Percentiles rank a stretch among this genome's conserved stretches.
Conservation (phyloP, 2,329 filamentous ascomycete genomes). For the Sarocladium oryzae region DNA sequence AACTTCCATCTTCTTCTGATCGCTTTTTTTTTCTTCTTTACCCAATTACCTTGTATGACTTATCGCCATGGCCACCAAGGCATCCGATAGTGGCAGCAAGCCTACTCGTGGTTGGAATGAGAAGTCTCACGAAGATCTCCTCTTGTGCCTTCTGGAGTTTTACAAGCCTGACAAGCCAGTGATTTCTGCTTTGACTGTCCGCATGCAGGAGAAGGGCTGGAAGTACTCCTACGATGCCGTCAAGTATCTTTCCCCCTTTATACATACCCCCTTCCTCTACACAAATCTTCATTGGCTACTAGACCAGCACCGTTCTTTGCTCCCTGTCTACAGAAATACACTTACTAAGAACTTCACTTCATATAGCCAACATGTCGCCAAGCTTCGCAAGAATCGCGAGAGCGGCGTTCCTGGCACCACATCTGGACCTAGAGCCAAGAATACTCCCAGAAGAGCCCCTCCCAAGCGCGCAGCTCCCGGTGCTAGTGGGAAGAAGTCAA, state of each 20-base stretch:
- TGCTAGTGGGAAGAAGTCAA: slow-evolving; percentile 17
- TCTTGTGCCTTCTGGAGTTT: slow-evolving; percentile 29
- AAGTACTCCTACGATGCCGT: slow-evolving; percentile 32
- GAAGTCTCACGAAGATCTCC: slow-evolving; percentile 30
- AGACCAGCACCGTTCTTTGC: too few relatives aligned
- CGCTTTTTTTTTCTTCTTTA: not conserved
- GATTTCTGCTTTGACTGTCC: slow-evolving; percentile 24
- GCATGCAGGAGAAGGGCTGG: slow-evolving; percentile 29
- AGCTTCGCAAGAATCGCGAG: slow-evolving; percentile 33
- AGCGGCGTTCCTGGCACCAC: slow-evolving; percentile 15
- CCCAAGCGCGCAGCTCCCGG: slow-evolving; percentile 23
- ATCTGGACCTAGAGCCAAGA: slow-evolving; percentile 19
- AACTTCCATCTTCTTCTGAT: not conserved
- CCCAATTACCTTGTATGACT: not conserved
- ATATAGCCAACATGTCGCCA: slow-evolving; percentile 39
- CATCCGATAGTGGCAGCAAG: not conserved
- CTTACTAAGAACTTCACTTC: slow-evolving; percentile 14
- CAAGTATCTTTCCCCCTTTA: slow-evolving; percentile 31
- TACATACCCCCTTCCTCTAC: not conserved
- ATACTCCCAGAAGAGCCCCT: slow-evolving; percentile 14
- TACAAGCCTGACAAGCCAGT: slow-evolving; percentile 27
- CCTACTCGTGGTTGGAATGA: slow-evolving; percentile 24
- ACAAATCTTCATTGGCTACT: not conserved
- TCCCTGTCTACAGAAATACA: not conserved
- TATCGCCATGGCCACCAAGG: not conserved